Percentiles rank a stretch among this genome's conserved stretches.
Evolutionary conservation across 306 rosid genomes (phyloP).

Genomic region (Inga leiocalycina): DNA sequence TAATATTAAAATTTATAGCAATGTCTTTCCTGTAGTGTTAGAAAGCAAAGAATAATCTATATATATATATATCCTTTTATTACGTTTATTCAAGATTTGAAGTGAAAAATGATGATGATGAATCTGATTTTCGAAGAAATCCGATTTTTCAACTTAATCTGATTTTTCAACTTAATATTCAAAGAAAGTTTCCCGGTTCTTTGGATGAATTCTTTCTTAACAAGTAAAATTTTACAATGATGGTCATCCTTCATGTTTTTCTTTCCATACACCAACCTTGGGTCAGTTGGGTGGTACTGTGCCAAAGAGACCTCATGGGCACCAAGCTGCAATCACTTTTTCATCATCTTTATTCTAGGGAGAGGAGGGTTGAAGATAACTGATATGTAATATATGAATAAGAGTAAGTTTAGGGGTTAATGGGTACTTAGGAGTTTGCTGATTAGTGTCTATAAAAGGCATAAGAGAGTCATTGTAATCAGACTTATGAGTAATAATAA

Average conservation of each 20-base stretch:
- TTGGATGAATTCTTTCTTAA: not conserved
- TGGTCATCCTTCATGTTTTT: conserved; percentile 24
- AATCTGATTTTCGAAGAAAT: not conserved
- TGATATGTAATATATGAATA: not conserved
- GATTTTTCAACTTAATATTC: not conserved
- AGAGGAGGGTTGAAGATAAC: not conserved
- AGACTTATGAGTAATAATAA: not conserved
- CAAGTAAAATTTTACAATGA: not conserved
- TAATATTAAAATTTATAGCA: not conserved
- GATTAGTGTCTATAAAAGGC: not conserved
- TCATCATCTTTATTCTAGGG: not conserved
- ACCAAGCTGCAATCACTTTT: not conserved
- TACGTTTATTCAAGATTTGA: conserved; percentile 16
- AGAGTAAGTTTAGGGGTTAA: not conserved
- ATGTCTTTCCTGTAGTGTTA: not conserved
- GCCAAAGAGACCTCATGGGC: not conserved
- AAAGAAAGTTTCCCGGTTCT: not conserved
- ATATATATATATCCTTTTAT: conserved; percentile 3
- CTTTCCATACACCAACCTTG: conserved; percentile 8
- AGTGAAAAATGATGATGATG: not conserved
- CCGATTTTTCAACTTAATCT: not conserved
- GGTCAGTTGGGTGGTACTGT: not conserved
- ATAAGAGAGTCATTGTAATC: not conserved
- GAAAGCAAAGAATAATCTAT: conserved; percentile 8
- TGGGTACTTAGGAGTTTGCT: not conserved